phyloP scores from a whole-genome alignment of 179 eudicot species.

The Nepenthes alata region DNA sequence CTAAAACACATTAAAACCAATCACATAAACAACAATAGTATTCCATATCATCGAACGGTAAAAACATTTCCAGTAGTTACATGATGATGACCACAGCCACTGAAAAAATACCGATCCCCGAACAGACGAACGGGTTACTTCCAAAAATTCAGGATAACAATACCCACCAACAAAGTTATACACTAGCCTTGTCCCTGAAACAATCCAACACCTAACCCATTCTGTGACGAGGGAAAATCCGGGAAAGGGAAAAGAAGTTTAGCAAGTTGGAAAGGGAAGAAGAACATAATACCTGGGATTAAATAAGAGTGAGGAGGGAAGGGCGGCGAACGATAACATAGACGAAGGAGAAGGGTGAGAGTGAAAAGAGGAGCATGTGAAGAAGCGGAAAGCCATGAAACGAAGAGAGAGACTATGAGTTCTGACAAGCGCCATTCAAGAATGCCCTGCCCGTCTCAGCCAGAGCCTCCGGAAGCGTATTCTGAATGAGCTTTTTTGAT shows the following conservation, averaged over 20 bases:
- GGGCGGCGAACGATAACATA: background rate
- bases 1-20: background rate
- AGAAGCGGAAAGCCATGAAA: conserved; percentile 13
- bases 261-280: background rate
- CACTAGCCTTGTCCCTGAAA: background rate
- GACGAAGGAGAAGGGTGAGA: conserved; percentile 4
- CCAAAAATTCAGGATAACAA: no score
- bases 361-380: conserved; percentile 4
- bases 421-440: conserved; percentile 13
- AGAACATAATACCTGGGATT: background rate
- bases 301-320: background rate
- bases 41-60: background rate
- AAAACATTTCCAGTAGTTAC: no score
- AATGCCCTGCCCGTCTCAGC: no score
- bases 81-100: background rate
- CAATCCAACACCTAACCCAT: background rate
- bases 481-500: no score
- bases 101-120: background rate
- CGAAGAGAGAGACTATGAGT: conserved; percentile 10
- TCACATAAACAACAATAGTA: background rate
- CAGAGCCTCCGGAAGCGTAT: no score
- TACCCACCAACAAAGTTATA: no score
- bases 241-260: background rate
- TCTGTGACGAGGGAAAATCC: background rate
- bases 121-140: background rate